Percentiles rank a stretch among this genome's conserved stretches.
Conservation (phyloP, 352 stramenopile species). For the Globisporangium acanthophoron region DNA sequence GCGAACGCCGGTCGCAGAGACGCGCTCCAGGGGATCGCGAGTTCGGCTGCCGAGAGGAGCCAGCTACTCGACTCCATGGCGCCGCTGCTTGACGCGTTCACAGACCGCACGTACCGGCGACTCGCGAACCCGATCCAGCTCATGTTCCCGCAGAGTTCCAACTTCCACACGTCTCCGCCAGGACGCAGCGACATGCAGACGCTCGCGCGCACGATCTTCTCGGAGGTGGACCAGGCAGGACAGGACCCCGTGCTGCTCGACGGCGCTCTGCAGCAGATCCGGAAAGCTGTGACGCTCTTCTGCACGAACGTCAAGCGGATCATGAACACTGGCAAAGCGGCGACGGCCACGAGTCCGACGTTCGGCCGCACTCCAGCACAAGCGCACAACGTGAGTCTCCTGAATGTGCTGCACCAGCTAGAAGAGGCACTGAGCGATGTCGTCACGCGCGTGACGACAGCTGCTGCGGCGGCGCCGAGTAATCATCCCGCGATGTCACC, state of each 20-base stretch:
- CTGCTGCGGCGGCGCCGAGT: not conserved
- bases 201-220: constrained; percentile 63
- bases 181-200: constrained; percentile 82
- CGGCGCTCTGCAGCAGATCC: constrained; percentile 53
- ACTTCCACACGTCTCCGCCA: constrained; percentile 78
- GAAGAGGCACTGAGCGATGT: constrained; percentile 61
- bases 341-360: constrained; percentile 36
- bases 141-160: constrained; percentile 83
- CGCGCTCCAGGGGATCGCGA: constrained; percentile 31
- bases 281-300: constrained; percentile 61
- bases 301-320: constrained; percentile 67
- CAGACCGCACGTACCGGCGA: constrained; percentile 49
- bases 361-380: constrained; percentile 58
- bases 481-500: not conserved
- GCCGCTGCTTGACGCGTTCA: constrained; percentile 64
- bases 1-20: constrained; percentile 1
- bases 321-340: constrained; percentile 57
- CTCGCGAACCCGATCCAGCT: constrained; percentile 78
- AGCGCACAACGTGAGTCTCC: constrained; percentile 71
- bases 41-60: constrained; percentile 32
- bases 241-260: constrained; percentile 53
- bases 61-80: constrained; percentile 71
- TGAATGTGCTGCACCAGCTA: constrained; percentile 64
- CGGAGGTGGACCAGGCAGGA: constrained; percentile 60
- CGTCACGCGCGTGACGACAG: constrained; percentile 26